phyloP scores from a whole-genome alignment of 768 basidiomycete species.

The Hysterangium stoloniferum region DNA sequence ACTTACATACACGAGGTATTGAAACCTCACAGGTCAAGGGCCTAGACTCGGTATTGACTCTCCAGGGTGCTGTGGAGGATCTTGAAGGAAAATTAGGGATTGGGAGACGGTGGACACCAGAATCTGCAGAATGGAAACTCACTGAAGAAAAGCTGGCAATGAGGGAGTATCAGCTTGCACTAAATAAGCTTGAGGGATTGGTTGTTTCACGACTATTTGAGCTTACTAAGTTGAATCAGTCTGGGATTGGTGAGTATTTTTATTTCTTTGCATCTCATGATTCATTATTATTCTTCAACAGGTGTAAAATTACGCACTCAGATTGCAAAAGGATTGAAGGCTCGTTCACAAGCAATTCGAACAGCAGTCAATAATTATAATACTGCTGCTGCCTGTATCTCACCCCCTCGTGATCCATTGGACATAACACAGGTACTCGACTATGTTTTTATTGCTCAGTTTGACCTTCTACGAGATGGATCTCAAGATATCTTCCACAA shows the following conservation, averaged over 20 bases:
- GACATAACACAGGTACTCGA: conserved; percentile 11
- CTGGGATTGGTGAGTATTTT: conserved; percentile 20
- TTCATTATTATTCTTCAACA: conserved; percentile 10
- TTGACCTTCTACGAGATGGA: conserved; percentile 26
- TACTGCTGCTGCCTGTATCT: conserved; percentile 15
- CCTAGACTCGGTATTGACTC: too few species aligned
- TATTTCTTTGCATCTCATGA: too few species aligned
- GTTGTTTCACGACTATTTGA: conserved; percentile 26
- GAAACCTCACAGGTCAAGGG: too few species aligned
- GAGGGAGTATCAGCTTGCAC: conserved; percentile 17
- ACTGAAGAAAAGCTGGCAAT: neutral
- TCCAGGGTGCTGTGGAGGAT: neutral
- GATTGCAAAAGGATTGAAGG: conserved; percentile 28
- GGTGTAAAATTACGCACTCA: conserved; percentile 28
- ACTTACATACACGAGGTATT: neutral
- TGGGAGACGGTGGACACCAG: conserved; percentile 14
- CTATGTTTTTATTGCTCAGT: conserved; percentile 19
- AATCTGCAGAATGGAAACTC: conserved; percentile 11
- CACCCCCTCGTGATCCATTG: conserved; percentile 15
- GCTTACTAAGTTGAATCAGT: conserved; percentile 21
- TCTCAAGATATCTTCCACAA: conserved; percentile 21
- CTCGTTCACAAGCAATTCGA: conserved; percentile 24
- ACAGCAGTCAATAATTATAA: conserved; percentile 28
- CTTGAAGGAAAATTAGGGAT: conserved; percentile 15
- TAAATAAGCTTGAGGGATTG: conserved; percentile 23